Evolutionary conservation across 1,139 yeast genomes (phyloP).

Genomic region (Yamadazyma mexicana): DNA sequence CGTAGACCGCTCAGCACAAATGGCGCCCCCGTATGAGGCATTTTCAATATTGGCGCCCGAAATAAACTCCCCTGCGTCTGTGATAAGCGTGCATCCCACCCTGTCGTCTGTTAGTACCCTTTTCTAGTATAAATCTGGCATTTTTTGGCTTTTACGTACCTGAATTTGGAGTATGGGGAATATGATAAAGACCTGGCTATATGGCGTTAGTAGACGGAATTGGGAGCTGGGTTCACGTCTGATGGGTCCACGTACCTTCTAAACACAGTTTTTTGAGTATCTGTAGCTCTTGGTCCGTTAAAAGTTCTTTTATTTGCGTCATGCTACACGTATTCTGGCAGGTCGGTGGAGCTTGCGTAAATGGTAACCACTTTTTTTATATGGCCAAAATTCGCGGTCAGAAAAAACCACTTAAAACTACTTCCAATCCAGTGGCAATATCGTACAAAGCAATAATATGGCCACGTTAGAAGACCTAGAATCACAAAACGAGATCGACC

Average conservation of each 20-base stretch:
- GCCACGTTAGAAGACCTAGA: slow-evolving; percentile 72
- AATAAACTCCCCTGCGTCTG: slow-evolving; percentile 48
- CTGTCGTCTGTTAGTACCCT: slow-evolving; percentile 26
- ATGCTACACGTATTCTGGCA: slow-evolving; percentile 22
- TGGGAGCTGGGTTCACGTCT: too few species aligned
- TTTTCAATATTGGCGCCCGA: slow-evolving; percentile 90
- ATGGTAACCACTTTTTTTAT: too few species aligned
- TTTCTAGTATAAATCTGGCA: too few species aligned
- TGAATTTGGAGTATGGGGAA: slow-evolving; percentile 80
- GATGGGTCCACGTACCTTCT: slow-evolving; percentile 15
- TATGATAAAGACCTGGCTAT: slow-evolving; percentile 59
- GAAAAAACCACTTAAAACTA: too few species aligned
- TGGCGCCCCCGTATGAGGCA: slow-evolving; percentile 84
- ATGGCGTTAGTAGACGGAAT: not conserved
- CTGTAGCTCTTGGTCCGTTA: slow-evolving; percentile 62
- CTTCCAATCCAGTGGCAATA: slow-evolving; percentile 8
- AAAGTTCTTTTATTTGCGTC: too few species aligned
- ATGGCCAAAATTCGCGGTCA: slow-evolving; percentile 4
- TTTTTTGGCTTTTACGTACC: too few species aligned
- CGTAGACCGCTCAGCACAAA: slow-evolving; percentile 91
- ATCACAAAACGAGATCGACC: slow-evolving; percentile 60
- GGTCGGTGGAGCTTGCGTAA: too few species aligned
- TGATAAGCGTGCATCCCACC: slow-evolving; percentile 78
- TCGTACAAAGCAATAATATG: slow-evolving; percentile 33
- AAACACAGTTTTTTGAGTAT: slow-evolving; percentile 51